phyloP scores from a whole-genome alignment of 208 protist species.

The Herpetomonas muscarum region DNA sequence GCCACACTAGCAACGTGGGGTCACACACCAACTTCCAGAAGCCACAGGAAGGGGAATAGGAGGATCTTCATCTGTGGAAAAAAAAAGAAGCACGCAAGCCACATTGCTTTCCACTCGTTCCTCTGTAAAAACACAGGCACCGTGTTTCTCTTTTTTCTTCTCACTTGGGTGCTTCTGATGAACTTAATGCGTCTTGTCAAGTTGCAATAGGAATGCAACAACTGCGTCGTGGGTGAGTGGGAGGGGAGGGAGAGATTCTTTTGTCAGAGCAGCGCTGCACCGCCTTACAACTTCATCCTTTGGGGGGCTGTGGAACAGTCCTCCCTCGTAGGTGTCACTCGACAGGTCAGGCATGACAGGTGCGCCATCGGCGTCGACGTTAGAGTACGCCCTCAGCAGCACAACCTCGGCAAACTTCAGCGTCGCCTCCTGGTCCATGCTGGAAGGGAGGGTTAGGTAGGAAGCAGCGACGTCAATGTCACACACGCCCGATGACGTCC shows the following conservation, averaged over 20 bases:
- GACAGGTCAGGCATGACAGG: too few relatives aligned
- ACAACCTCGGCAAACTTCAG: background rate
- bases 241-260: slow-evolving; percentile 26
- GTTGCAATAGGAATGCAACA: slow-evolving; percentile 29
- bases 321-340: too few relatives aligned
- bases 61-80: background rate
- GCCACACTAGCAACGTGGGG: too few relatives aligned
- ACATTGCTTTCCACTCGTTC: too few relatives aligned
- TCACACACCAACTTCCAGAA: too few relatives aligned
- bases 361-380: too few relatives aligned
- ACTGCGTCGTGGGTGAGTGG: slow-evolving; percentile 26
- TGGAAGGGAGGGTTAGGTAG: background rate
- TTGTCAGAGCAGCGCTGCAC: slow-evolving; percentile 7
- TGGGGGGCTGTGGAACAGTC: too few relatives aligned
- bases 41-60: background rate
- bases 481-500: background rate
- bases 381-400: too few relatives aligned
- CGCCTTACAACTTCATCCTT: background rate
- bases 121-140: too few relatives aligned
- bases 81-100: slow-evolving; percentile 1
- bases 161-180: too few relatives aligned
- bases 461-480: background rate
- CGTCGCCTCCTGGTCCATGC: background rate
- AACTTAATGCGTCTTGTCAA: slow-evolving; percentile 48
- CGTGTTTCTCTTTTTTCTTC: too few relatives aligned